Evolutionary conservation across 768 basidiomycete species (phyloP).

Genomic region (Termitomyces sp.): DNA sequence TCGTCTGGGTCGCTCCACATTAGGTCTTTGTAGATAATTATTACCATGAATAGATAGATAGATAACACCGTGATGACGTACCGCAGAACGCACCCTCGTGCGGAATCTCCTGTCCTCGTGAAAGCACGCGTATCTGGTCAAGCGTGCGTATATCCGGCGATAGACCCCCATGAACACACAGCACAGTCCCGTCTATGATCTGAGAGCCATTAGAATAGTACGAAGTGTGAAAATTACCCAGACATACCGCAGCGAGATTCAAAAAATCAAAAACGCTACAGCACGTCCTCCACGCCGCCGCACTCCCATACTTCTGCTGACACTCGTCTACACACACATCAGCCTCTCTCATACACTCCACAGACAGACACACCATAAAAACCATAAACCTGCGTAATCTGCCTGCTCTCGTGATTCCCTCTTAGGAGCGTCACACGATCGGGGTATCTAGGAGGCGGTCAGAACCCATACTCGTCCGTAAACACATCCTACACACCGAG

Average conservation of each 20-base stretch:
- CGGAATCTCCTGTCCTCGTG: constrained; percentile 95
- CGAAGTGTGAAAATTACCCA: background rate
- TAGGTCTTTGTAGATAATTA: constrained; percentile 52
- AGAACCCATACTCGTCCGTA: too few relatives aligned
- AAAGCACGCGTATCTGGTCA: constrained; percentile 90
- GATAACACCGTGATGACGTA: constrained; percentile 22
- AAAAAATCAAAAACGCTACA: constrained; percentile 96
- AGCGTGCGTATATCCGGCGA: constrained; percentile 94
- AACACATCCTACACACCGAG: constrained; percentile 41
- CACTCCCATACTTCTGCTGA: constrained; percentile 95
- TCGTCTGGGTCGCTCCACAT: constrained; percentile 99
- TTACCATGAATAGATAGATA: background rate
- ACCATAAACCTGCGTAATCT: constrained; percentile 98
- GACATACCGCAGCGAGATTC: constrained; percentile 84
- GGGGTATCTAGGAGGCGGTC: constrained; percentile 58
- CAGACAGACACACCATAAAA: constrained; percentile 74
- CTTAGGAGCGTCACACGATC: constrained; percentile 87
- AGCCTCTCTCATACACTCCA: background rate
- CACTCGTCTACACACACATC: constrained; percentile 67
- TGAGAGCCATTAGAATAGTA: constrained; percentile 21
- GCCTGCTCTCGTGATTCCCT: constrained; percentile 95
- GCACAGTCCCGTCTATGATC: constrained; percentile 90
- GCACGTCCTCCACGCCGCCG: constrained; percentile 95
- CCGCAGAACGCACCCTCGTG: constrained; percentile 99
- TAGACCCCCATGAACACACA: constrained; percentile 95